phyloP scores from a whole-genome alignment of 2,329 filamentous ascomycete genomes.

The Talaromyces rugulosus region DNA sequence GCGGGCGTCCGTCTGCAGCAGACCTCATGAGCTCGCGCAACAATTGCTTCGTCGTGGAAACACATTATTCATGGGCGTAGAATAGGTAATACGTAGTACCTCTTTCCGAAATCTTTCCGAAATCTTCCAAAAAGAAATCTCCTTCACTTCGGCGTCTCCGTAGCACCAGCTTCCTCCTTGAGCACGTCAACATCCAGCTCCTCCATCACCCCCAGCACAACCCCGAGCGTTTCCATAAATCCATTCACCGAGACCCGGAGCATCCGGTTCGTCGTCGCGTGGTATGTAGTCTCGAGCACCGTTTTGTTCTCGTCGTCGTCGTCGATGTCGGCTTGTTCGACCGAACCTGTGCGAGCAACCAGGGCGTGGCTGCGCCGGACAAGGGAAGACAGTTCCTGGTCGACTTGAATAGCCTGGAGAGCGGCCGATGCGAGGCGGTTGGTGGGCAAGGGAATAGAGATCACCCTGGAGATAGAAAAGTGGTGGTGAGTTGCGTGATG shows the following conservation, averaged over 20 bases:
- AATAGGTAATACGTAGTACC: background rate
- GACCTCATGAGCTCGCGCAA: background rate
- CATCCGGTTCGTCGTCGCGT: constrained; percentile 92
- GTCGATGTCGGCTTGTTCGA: constrained; percentile 16
- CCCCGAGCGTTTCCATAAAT: constrained; percentile 83
- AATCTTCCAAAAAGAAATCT: background rate
- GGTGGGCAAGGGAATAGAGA: constrained; percentile 78
- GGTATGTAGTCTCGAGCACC: constrained; percentile 71
- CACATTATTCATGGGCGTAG: background rate
- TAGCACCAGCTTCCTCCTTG: constrained; percentile 27
- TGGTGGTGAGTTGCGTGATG: background rate
- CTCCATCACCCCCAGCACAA: constrained; percentile 85
- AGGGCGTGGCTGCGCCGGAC: constrained; percentile 70
- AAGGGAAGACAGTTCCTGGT: constrained; percentile 81
- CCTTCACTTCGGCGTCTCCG: background rate
- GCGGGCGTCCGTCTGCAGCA: background rate
- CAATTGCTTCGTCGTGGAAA: background rate
- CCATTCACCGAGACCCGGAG: constrained; percentile 92
- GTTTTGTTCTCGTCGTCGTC: constrained; percentile 37
- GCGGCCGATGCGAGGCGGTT: constrained; percentile 72
- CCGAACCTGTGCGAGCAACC: constrained; percentile 23
- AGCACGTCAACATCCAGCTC: constrained; percentile 83
- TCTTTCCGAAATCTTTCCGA: constrained; percentile 11
- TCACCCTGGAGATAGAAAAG: constrained; percentile 48
- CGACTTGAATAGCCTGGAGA: constrained; percentile 71